These are phyloP conservation scores for Auriscalpium vulgare DNA, from an alignment of 768 basidiomycete species.

Conservation along the genomic window DNA sequence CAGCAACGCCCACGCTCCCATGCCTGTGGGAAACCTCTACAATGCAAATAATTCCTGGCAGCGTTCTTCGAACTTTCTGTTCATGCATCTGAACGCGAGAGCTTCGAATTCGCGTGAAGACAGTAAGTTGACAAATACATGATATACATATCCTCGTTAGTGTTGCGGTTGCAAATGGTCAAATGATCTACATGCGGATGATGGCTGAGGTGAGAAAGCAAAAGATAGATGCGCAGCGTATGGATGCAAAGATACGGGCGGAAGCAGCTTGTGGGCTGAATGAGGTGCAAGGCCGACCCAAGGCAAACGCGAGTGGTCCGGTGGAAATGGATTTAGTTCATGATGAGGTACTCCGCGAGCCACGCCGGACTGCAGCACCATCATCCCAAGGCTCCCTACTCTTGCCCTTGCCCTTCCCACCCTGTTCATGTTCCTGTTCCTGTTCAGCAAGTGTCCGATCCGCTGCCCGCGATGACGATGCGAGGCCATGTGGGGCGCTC, in stretches of 20 bases:
- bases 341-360: conserved; percentile 11
- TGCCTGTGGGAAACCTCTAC: too few species aligned
- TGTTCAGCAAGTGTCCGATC: conserved; percentile 1
- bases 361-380: conserved; percentile 18
- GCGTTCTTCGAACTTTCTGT: too few species aligned
- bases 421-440: conserved; percentile 16
- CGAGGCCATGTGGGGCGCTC: conserved; percentile 10
- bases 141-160: conserved; percentile 12
- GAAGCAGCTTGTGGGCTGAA: conserved; percentile 1
- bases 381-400: conserved; percentile 39
- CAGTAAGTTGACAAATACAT: neutral
- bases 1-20: too few species aligned
- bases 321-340: conserved; percentile 5
- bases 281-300: neutral
- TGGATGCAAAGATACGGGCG: conserved; percentile 11
- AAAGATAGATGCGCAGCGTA: conserved; percentile 12
- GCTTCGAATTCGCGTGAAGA: neutral
- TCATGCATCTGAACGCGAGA: neutral
- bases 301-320: neutral
- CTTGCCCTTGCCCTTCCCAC: conserved; percentile 62
- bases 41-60: too few species aligned
- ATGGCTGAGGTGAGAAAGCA: conserved; percentile 9
- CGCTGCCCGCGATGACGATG: conserved; percentile 5
- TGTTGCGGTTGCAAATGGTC: conserved; percentile 8
- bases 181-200: conserved; percentile 16